These are phyloP conservation scores for Podaxis sp. DNA, from an alignment of 768 basidiomycete genomes.

Conservation along the genomic window DNA sequence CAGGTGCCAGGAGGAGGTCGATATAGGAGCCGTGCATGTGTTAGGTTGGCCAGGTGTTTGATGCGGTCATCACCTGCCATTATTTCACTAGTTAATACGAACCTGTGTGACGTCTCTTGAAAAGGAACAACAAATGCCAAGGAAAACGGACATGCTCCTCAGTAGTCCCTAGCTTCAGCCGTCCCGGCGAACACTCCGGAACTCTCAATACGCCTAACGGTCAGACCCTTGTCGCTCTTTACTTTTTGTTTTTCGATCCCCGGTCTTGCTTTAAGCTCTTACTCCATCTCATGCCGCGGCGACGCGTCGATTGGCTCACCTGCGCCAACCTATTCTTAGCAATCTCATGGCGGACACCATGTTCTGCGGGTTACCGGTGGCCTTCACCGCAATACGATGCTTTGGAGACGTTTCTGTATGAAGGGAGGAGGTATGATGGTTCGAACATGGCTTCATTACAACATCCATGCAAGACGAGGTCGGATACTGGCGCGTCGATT, in stretches of 20 bases:
- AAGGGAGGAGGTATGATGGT: slow-evolving; percentile 18
- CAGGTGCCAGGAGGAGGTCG: too few relatives aligned
- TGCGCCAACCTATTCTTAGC: neutral
- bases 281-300: neutral
- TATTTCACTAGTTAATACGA: too few relatives aligned
- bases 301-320: neutral
- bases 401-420: slow-evolving; percentile 21
- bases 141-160: neutral
- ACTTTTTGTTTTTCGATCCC: neutral
- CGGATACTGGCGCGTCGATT: slow-evolving; percentile 18
- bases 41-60: too few relatives aligned
- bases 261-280: neutral
- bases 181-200: neutral
- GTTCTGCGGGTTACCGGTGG: slow-evolving; percentile 16
- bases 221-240: neutral
- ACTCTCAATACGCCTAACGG: neutral
- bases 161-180: neutral
- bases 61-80: too few relatives aligned
- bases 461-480: slow-evolving; percentile 20
- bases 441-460: slow-evolving; percentile 22
- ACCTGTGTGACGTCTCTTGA: too few relatives aligned
- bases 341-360: neutral
- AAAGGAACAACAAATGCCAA: neutral
- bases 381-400: slow-evolving; percentile 22
- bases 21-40: too few relatives aligned